phyloP scores from a whole-genome alignment of 2,329 filamentous ascomycete genomes.

The Arthrobotrys sphaeroides region DNA sequence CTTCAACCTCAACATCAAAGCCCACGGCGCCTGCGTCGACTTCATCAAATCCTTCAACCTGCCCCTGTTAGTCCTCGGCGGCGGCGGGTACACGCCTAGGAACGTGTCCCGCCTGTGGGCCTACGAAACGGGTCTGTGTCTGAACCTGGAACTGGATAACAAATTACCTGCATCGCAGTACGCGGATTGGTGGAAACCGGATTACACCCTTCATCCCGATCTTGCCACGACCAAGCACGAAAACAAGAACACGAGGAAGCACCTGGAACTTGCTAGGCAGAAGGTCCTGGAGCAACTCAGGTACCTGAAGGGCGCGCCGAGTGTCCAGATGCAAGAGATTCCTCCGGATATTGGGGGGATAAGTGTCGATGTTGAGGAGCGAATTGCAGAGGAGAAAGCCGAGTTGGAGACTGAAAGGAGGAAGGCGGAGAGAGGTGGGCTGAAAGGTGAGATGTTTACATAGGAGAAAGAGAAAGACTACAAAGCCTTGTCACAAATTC shows the following conservation, averaged over 20 bases:
- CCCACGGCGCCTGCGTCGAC: conserved; percentile 75
- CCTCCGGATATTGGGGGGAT: conserved; percentile 57
- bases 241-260: conserved; percentile 82
- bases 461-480: too few relatives aligned
- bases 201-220: conserved; percentile 86
- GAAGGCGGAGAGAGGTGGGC: conserved; percentile 32
- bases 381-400: conserved; percentile 74
- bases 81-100: conserved; percentile 76
- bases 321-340: conserved; percentile 78
- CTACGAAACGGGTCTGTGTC: conserved; percentile 71
- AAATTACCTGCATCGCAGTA: conserved; percentile 80
- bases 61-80: conserved; percentile 73
- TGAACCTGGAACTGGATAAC: conserved; percentile 71
- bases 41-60: conserved; percentile 75
- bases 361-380: conserved; percentile 68
- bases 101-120: conserved; percentile 74
- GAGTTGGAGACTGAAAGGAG: conserved; percentile 67
- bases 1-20: conserved; percentile 76
- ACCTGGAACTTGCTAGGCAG: conserved; percentile 77
- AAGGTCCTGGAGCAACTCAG: conserved; percentile 85
- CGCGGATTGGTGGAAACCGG: conserved; percentile 85
- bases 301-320: conserved; percentile 84
- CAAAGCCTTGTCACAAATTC: too few relatives aligned
- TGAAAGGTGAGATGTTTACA: conserved; percentile 35
- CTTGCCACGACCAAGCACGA: conserved; percentile 80